Evolutionary conservation across 345 rosid species (phyloP).

Genomic region (Salix koriyanagi): DNA sequence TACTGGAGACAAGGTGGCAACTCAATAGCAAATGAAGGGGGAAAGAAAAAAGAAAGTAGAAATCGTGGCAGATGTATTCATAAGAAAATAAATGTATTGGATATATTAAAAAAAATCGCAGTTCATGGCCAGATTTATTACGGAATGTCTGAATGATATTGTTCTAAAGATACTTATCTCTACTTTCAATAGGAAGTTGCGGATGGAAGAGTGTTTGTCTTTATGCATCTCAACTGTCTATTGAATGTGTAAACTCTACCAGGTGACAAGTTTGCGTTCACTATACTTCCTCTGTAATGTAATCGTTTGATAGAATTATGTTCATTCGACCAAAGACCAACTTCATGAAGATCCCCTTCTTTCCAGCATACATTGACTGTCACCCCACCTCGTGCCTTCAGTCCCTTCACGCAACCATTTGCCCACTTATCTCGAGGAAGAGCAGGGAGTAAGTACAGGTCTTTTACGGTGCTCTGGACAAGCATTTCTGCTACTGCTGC

Average conservation of each 20-base stretch:
- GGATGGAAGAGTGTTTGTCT: constrained; percentile 11
- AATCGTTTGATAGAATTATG: constrained; percentile 33
- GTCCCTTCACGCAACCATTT: constrained; percentile 61
- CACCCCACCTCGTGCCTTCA: constrained; percentile 75
- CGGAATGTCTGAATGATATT: background rate
- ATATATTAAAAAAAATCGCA: too few relatives aligned
- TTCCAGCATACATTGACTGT: constrained; percentile 66
- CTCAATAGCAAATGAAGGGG: too few relatives aligned
- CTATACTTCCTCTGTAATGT: constrained; percentile 51
- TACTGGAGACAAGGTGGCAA: too few relatives aligned
- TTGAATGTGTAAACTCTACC: constrained; percentile 53
- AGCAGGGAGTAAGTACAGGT: constrained; percentile 76
- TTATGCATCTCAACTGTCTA: constrained; percentile 44
- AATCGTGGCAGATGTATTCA: too few relatives aligned
- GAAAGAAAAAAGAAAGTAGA: too few relatives aligned
- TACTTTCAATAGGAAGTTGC: background rate
- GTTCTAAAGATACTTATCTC: background rate
- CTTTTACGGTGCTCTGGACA: constrained; percentile 72
- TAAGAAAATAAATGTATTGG: too few relatives aligned
- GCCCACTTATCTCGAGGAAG: constrained; percentile 79
- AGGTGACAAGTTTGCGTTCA: constrained; percentile 33
- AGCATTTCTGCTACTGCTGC: constrained; percentile 86
- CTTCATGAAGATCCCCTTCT: constrained; percentile 68
- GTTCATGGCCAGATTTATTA: background rate
- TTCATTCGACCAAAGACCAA: constrained; percentile 48